phyloP scores from a whole-genome alignment of 148 eudicot genomes.

The Polygonum aviculare region DNA sequence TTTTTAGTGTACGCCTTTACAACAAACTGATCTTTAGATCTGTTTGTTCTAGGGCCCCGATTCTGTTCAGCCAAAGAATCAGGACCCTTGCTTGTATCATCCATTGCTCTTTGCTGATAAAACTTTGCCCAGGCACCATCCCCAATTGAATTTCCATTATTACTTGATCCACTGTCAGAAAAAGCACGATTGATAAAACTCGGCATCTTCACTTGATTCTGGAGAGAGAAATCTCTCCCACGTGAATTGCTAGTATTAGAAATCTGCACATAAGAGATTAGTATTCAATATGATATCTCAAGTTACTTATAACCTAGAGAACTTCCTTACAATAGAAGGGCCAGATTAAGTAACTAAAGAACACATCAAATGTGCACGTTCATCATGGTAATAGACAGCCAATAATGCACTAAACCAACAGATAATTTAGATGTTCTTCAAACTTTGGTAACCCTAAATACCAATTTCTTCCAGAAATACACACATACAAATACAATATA shows the following conservation, averaged over 20 bases:
- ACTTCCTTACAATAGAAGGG: not conserved
- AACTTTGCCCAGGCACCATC: constrained; percentile 47
- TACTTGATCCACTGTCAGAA: constrained; percentile 35
- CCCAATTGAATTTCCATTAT: constrained; percentile 24
- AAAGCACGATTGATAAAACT: constrained; percentile 39
- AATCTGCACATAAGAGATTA: constrained; percentile 11
- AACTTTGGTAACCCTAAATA: not conserved
- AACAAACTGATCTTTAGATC: constrained; percentile 49
- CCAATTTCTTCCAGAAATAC: not conserved
- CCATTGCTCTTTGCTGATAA: constrained; percentile 26
- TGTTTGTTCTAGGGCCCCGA: constrained; percentile 56
- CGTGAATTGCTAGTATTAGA: constrained; percentile 25
- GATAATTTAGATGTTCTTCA: not conserved
- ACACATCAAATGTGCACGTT: not conserved
- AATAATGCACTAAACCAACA: not conserved
- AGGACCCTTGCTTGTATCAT: constrained; percentile 34
- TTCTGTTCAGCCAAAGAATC: constrained; percentile 53
- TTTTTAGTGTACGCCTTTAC: constrained; percentile 74
- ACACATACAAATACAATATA: not conserved
- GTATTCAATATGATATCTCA: not conserved
- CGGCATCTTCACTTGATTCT: constrained; percentile 35
- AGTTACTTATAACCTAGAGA: not conserved
- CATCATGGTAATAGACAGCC: not conserved
- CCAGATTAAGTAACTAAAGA: not conserved
- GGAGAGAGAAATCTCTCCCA: constrained; percentile 40